These are phyloP conservation scores for Pythium aquatile DNA, from an alignment of 352 stramenopile species.

Conservation along the genomic window DNA sequence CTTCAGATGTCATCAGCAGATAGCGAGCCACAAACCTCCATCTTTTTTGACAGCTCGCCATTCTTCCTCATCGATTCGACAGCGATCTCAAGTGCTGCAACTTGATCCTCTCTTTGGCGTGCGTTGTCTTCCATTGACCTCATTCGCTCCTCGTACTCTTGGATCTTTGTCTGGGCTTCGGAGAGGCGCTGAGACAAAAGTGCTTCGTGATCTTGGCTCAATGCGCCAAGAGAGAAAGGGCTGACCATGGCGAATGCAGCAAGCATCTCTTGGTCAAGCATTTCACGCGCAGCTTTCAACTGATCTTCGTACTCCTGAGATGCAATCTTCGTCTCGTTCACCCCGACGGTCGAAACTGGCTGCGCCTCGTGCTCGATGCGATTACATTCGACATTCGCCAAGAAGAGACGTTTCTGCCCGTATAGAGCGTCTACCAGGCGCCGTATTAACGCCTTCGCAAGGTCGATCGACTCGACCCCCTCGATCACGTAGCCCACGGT, in stretches of 20 bases:
- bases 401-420: conserved; percentile 34
- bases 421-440: conserved; percentile 54
- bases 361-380: neutral
- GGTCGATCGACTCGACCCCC: conserved; percentile 42
- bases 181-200: conserved; percentile 9
- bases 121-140: conserved; percentile 2
- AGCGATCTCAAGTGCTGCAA: conserved; percentile 9
- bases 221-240: conserved; percentile 14
- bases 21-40: neutral
- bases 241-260: conserved; percentile 14
- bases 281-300: neutral
- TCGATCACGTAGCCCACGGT: conserved; percentile 31
- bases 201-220: conserved; percentile 9
- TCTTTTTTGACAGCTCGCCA: conserved; percentile 15
- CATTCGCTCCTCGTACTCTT: conserved; percentile 7
- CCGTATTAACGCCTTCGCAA: conserved; percentile 48
- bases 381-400: conserved; percentile 6
- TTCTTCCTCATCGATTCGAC: conserved; percentile 22
- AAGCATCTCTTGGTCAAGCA: conserved; percentile 12
- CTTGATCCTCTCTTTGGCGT: neutral
- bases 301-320: conserved; percentile 8
- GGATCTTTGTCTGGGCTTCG: conserved; percentile 8
- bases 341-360: neutral
- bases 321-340: neutral
- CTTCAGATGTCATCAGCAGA: neutral